Evolutionary conservation across 805 yeast genomes (phyloP), one percentile per base, ranked within the genome.

Genomic region (Yamadazyma sp.): DNA sequence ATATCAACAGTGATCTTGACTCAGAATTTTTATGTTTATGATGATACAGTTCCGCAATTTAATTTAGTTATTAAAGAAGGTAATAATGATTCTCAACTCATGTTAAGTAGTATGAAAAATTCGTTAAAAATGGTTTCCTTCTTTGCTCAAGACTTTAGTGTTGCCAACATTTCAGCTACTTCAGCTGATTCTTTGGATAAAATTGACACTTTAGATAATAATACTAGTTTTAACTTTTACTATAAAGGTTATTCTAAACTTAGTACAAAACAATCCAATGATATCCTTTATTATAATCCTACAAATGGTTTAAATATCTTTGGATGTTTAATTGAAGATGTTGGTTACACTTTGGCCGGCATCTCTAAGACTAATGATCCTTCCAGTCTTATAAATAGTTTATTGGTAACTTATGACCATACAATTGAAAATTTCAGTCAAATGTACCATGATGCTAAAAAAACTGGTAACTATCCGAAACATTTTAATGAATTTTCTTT

Each of bases 241-340:
- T 62, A 62, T 33, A 50, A 64, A 31, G 78, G 80, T 1, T 77
- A 67, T 52, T 74, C 81, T 49, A 67, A 75, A 20, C 35, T 50
- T 4, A 64, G 62, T n/a, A 30, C 26, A 13, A 21, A 27, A 3
- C n/a, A n/a, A n/a, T 7, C 11, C 19, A 12, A 12, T 10, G 17
- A 12, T 12, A 31, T 16, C n/a, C 11, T 9, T 8, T 32, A 40
- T n/a, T 37, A 31, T 26, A 23, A 23, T 16, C 20, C 27, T 11
- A 31, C 26, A 5, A 49, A 55, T 32, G 79, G 78, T 1, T 50
- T 74, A 36, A 80, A 77, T 48, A 45, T 75, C 11, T 53, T 71
- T 7, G 58, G 74, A 6, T 69, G 70, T 10, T 52, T 75, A 11
- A 59, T 75, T 8, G 60, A 69, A 37, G 82, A 77, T 51, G 62